Conservation (phyloP, 495 filamentous ascomycete species). For the Lasiosphaeris hirsuta region DNA sequence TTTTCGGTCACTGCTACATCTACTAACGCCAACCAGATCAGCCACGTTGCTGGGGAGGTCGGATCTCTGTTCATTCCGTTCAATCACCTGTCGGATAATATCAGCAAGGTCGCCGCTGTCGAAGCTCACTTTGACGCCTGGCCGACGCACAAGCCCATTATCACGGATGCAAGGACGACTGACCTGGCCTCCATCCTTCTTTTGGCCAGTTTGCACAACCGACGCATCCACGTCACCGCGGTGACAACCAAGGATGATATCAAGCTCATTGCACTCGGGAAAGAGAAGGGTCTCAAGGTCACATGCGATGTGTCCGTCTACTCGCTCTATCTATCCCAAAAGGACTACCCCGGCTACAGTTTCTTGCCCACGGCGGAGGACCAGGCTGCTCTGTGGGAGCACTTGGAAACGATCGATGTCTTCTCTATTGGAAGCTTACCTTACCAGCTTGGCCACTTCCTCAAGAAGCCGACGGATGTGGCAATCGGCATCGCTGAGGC, state of each 20-base stretch:
- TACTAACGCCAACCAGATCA: conserved; percentile 71
- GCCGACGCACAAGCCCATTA: conserved; percentile 77
- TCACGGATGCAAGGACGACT: conserved; percentile 81
- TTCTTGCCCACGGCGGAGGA: conserved; percentile 67
- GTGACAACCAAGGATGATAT: conserved; percentile 83
- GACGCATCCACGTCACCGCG: conserved; percentile 80
- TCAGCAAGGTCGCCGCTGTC: conserved; percentile 80
- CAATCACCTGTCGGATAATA: conserved; percentile 81
- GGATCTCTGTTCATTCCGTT: conserved; percentile 86
- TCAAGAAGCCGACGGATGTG: conserved; percentile 48
- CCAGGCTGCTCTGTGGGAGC: conserved; percentile 76
- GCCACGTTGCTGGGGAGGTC: conserved; percentile 67
- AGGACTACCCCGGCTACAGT: conserved; percentile 68
- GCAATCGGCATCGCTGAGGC: conserved; percentile 71
- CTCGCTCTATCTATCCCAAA: conserved; percentile 71
- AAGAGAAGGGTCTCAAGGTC: conserved; percentile 78
- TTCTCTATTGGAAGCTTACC: conserved; percentile 83
- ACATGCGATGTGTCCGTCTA: conserved; percentile 84
- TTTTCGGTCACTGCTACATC: conserved; percentile 80
- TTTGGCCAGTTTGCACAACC: conserved; percentile 76
- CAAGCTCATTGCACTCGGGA: conserved; percentile 72
- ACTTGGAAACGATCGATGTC: conserved; percentile 72
- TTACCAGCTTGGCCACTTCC: conserved; percentile 65
- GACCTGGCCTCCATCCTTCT: conserved; percentile 78
- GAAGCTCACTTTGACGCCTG: conserved; percentile 78